Conservation (phyloP, 306 rosid genomes). For the Citrullus amarus region DNA sequence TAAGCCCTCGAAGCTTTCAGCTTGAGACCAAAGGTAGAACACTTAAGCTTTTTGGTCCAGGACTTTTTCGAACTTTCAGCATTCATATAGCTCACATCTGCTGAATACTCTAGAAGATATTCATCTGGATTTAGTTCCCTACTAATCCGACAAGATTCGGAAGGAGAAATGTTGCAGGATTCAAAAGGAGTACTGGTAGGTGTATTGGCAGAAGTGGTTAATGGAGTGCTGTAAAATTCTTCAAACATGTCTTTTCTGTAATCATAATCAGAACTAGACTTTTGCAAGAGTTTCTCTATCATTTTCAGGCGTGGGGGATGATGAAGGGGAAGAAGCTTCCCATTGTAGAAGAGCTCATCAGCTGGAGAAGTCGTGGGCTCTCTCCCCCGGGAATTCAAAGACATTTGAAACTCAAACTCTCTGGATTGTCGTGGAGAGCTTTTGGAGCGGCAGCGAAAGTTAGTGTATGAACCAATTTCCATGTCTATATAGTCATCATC, state of each 20-base stretch:
- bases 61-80: constrained; percentile 45
- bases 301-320: constrained; percentile 82
- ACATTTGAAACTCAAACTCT: constrained; percentile 99
- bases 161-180: constrained; percentile 79
- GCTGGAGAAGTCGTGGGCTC: constrained; percentile 80
- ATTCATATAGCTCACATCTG: constrained; percentile 18
- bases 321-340: constrained; percentile 96
- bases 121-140: constrained; percentile 57
- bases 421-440: constrained; percentile 37
- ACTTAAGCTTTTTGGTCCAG: constrained; percentile 71
- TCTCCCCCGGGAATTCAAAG: constrained; percentile 41
- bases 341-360: constrained; percentile 99
- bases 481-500: constrained; percentile 95
- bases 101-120: constrained; percentile 29
- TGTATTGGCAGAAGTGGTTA: constrained; percentile 50
- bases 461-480: constrained; percentile 62
- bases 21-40: constrained; percentile 59
- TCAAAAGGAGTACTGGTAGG: constrained; percentile 80
- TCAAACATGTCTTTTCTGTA: constrained; percentile 31
- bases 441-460: constrained; percentile 32
- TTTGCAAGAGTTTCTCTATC: constrained; percentile 72
- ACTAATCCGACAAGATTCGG: constrained; percentile 63
- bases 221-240: constrained; percentile 70
- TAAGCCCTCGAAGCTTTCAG: constrained; percentile 83
- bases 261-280: constrained; percentile 25